Evolutionary conservation across 306 rosid species (phyloP).

Genomic region (Carpinus viminea): DNA sequence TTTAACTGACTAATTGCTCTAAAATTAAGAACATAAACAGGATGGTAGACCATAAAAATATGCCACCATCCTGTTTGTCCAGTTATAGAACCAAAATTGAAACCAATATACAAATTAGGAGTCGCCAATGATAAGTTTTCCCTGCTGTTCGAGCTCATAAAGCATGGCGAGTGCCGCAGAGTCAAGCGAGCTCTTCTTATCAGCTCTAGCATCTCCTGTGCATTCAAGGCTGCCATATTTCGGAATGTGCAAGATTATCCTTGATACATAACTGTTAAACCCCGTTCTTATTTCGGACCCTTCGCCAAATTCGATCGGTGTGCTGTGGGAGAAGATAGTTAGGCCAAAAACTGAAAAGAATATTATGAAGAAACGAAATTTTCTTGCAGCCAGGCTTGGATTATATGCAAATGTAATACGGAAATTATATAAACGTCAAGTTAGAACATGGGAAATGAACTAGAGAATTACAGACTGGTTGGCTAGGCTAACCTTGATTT

Average conservation of each 20-base stretch:
- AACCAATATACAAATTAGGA: slow-evolving; percentile 14
- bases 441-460: background rate
- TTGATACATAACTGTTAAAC: slow-evolving; percentile 60
- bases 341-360: background rate
- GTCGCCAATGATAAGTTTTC: slow-evolving; percentile 50
- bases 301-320: slow-evolving; percentile 45
- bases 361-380: background rate
- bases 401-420: too few species aligned
- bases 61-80: background rate
- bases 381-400: too few species aligned
- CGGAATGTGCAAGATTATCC: slow-evolving; percentile 66
- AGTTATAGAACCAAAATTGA: background rate
- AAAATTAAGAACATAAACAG: background rate
- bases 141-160: slow-evolving; percentile 55
- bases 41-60: slow-evolving; percentile 5
- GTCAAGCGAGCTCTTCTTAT: slow-evolving; percentile 80
- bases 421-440: background rate
- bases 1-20: background rate
- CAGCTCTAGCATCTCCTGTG: slow-evolving; percentile 72
- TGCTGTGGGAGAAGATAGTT: slow-evolving; percentile 38
- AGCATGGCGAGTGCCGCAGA: slow-evolving; percentile 74
- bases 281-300: slow-evolving; percentile 49
- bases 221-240: slow-evolving; percentile 53
- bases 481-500: slow-evolving; percentile 57
- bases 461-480: background rate